Percentiles rank a stretch among this genome's conserved stretches.
Evolutionary conservation across 768 basidiomycete species (phyloP).

Genomic region (Rhodotorula sphaerocarpa): DNA sequence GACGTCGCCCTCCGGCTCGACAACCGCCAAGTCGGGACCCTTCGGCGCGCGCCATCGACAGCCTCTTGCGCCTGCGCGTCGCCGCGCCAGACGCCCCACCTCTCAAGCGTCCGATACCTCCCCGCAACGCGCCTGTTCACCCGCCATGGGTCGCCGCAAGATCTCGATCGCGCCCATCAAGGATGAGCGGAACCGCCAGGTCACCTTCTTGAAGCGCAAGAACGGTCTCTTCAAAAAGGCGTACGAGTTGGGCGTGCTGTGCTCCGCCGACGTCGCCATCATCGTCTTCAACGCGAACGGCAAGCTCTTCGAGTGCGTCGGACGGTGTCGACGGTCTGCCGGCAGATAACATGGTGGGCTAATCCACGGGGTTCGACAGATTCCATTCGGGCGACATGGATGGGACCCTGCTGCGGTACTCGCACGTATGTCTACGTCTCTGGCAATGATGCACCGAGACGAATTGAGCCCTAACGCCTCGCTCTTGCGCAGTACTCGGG

Average conservation of each 20-base stretch:
- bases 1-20: too few relatives aligned
- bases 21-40: too few relatives aligned
- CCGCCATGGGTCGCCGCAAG: conserved; percentile 38
- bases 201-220: conserved; percentile 40
- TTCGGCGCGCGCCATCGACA: too few relatives aligned
- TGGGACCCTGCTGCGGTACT: conserved; percentile 25
- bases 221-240: conserved; percentile 40
- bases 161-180: conserved; percentile 39
- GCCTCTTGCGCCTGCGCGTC: too few relatives aligned
- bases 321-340: neutral
- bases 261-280: conserved; percentile 38
- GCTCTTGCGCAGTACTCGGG: conserved; percentile 19
- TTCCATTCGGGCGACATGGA: conserved; percentile 34
- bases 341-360: neutral
- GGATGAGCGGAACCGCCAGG: conserved; percentile 39
- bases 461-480: neutral
- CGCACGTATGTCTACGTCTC: conserved; percentile 14
- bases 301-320: conserved; percentile 37
- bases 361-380: neutral
- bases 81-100: too few relatives aligned
- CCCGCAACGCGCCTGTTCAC: too few relatives aligned
- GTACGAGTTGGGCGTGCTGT: conserved; percentile 38
- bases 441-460: neutral
- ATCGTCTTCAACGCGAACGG: conserved; percentile 37
- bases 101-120: too few relatives aligned